Conservation (phyloP, 2,329 filamentous ascomycete genomes). For the Pseudocercospora fijiensis region DNA sequence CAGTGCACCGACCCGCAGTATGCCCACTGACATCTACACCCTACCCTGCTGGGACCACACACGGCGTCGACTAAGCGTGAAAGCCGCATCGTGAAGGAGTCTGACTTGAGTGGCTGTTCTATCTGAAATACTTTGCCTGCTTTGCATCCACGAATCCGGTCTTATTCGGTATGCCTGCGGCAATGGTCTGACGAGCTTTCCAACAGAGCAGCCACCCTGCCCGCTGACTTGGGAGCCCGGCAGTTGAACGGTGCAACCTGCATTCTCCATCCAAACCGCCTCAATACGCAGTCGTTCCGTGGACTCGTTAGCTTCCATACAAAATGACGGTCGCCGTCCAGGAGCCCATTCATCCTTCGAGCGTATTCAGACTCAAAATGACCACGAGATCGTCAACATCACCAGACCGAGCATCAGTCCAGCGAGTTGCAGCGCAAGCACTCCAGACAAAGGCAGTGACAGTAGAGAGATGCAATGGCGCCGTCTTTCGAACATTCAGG, state of each 20-base stretch:
- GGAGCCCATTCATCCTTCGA: neutral
- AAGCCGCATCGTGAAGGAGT: constrained; percentile 18
- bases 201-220: constrained; percentile 8
- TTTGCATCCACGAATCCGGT: constrained; percentile 16
- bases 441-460: constrained; percentile 31
- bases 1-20: constrained; percentile 18
- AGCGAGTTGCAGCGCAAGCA: constrained; percentile 29
- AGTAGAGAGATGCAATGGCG: constrained; percentile 30
- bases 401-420: constrained; percentile 29
- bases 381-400: constrained; percentile 20
- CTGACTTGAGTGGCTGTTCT: constrained; percentile 20
- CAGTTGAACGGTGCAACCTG: neutral
- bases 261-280: neutral
- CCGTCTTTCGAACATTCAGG: constrained; percentile 45
- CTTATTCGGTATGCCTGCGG: constrained; percentile 24
- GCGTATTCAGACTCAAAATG: constrained; percentile 14
- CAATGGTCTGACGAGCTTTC: constrained; percentile 17
- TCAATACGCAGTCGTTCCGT: neutral
- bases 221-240: constrained; percentile 14
- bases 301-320: constrained; percentile 9
- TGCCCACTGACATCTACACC: constrained; percentile 23
- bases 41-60: constrained; percentile 19
- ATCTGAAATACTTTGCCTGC: constrained; percentile 16
- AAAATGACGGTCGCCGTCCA: constrained; percentile 24
- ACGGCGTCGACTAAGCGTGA: constrained; percentile 17